A percentile compares a stretch with the other conserved stretches of the same genome.
These are phyloP conservation scores for Fusarium sublunatum DNA, from an alignment of 2,329 filamentous ascomycete genomes.

Conservation along the genomic window DNA sequence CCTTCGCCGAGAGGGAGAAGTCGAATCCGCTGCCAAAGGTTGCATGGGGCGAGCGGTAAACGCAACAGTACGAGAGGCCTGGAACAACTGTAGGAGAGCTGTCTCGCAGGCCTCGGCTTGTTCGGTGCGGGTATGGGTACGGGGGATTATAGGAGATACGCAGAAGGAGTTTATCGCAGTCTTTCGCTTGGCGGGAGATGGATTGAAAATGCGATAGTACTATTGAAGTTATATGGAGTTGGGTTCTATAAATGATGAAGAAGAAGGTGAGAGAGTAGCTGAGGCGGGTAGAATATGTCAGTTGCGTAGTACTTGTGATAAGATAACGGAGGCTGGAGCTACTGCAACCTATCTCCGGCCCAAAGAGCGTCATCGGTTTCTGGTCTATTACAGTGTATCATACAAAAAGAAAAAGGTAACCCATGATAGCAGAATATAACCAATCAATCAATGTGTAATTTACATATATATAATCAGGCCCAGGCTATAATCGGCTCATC, in stretches of 20 bases:
- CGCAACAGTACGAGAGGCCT: constrained; percentile 33
- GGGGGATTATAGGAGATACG: background rate
- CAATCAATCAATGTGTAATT: background rate
- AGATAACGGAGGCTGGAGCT: constrained; percentile 43
- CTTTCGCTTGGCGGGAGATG: background rate
- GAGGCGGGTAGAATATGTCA: constrained; percentile 35
- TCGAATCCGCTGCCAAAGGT: constrained; percentile 46
- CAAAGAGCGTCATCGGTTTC: constrained; percentile 21
- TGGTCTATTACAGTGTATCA: background rate
- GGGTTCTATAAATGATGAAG: constrained; percentile 3
- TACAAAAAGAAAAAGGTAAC: constrained; percentile 10
- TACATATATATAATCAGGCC: background rate
- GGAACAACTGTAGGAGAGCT: constrained; percentile 45
- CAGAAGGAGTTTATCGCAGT: background rate
- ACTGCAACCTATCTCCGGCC: constrained; percentile 22
- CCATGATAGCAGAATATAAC: background rate
- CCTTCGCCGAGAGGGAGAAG: constrained; percentile 53
- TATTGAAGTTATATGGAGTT: constrained; percentile 4
- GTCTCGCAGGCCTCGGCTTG: constrained; percentile 45
- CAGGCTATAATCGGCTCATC: background rate
- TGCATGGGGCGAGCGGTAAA: constrained; percentile 48
- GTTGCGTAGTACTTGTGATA: constrained; percentile 39
- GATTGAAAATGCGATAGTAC: background rate
- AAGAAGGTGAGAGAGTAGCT: constrained; percentile 6
- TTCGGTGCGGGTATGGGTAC: constrained; percentile 21